Evolutionary conservation across 78 protist genomes (phyloP), one percentile per base, ranked within the genome.

Genomic region (Chrysochromulina parva): DNA sequence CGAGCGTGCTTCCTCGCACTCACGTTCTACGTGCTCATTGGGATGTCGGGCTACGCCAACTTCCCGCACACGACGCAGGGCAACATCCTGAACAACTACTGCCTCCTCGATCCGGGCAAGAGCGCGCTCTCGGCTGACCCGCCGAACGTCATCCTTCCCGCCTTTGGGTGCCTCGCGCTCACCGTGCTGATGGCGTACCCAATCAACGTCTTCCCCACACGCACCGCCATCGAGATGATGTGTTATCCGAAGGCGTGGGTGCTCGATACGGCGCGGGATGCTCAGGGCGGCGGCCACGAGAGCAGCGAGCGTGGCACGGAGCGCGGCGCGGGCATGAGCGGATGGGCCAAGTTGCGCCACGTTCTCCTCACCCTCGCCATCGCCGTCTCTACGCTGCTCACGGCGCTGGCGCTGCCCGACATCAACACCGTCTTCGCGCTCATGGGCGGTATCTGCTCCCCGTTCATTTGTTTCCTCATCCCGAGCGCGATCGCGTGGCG

Each of bases 401-500:
- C 11, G n/a, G 84, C 84, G 10, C 57, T 74, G 20, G 47, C 20
- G n/a, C 57, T 50, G n/a, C 84, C 84, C n/a, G 84, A 57, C 58
- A 74, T 74, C 55, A 74, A 74, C 84, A 17, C 50, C 58, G 84
- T 74, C 84, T 74, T 74, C 55, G 57, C 47, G 84, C 84, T 74
- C 24, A 2, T 74, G 24, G 84, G 84, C 58, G 84, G 84, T n/a
- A 74, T 57, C 14, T 22, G 57, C 14, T 50, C 58, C 84, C 57
- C 84, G 14, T 50, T 74, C 47, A 57, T 74, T 6, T 74, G 84
- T 57, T 74, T 74, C 58, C 4, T 48, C 28, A 14, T 74, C n/a
- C 84, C 84, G n/a, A 57, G 24, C 53, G 57, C 54, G 24, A 10
- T 74, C 47, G 84, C 58, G 14, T 17, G 54, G 52, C 53, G 47